Percentiles rank a stretch among this genome's conserved stretches.
Evolutionary conservation across 768 basidiomycete genomes (phyloP).

Genomic region (Termitomyces sp.): DNA sequence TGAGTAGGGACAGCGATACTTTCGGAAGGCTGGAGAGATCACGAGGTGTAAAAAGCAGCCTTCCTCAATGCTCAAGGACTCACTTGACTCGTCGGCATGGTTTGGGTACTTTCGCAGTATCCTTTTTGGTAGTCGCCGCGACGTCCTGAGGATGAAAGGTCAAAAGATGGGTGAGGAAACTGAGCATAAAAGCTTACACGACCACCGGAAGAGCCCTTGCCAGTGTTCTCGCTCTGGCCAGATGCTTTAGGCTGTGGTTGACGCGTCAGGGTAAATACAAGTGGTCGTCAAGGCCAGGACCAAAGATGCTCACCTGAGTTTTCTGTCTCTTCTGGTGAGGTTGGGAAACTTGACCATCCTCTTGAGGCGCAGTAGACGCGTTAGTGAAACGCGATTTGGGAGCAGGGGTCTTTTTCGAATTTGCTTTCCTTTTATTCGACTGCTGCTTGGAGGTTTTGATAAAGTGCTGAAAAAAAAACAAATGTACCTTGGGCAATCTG

Average conservation of each 20-base stretch:
- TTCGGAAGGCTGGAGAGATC: not conserved
- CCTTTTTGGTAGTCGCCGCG: not conserved
- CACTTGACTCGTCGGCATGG: not conserved
- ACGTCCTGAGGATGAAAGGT: not conserved
- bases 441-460: not conserved
- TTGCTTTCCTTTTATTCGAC: not conserved
- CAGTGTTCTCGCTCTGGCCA: not conserved
- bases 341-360: not conserved
- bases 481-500: not conserved
- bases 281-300: too few species aligned
- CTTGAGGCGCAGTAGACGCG: not conserved
- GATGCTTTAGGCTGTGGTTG: not conserved
- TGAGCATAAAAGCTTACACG: not conserved
- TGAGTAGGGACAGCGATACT: not conserved
- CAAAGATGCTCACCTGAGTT: not conserved
- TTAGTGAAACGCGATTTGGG: not conserved
- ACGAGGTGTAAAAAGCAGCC: not conserved
- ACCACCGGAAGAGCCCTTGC: not conserved
- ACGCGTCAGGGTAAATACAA: not conserved
- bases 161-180: not conserved
- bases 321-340: slow-evolving; percentile 2
- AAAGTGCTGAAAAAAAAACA: not conserved
- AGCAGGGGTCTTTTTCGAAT: too few species aligned
- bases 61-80: not conserved
- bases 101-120: not conserved